Evolutionary conservation across 208 protist genomes (phyloP), one percentile per base, ranked within the genome.

Genomic region (Tetramitus jugosus): DNA sequence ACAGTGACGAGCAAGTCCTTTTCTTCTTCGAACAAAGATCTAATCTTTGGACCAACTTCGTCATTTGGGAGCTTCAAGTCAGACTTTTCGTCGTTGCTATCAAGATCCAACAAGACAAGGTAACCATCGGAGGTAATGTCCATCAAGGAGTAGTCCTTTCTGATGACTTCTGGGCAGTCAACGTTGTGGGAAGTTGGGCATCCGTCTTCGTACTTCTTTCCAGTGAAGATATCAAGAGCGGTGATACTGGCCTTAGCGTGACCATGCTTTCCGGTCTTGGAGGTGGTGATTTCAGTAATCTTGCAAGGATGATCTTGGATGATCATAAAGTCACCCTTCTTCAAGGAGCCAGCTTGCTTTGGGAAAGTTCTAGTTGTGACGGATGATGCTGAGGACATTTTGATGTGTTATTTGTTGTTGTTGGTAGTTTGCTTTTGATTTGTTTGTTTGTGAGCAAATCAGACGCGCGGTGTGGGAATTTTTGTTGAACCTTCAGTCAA

Each of bases 251-350:
- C 95, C 90, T 99, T 99, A 45, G 97, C 97, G 86, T 97, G 93
- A 80, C 97, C 97, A 87, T 99, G 97, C 89, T 99, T 99, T 79
- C 97, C 97, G 69, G 95, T 97, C 89, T 98, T 98, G 53, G 96
- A 98, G 33, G 95, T 97, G 64, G 91, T 96, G 82, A 96, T 92
- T 80, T 97, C 95, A 77, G 98, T 94, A 60, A 99, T 90, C 87
- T 97, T 98, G 89, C 95, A 98, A 68, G 97, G 95, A 35, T 86
- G 86, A 74, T 83, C 80, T 80, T 95, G 94, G 78, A 95, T 94
- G 81, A 87, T 87, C 64, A 94, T 80, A 80, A 92, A 90, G 43
- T 88, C 88, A 45, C 90, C 90, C 84, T 95, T 95, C 83, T 94
- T 94, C 49, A 95, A 79, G 14, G 88, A 86, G 74, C 92, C 92